Evolutionary conservation across 306 rosid genomes (phyloP).

Genomic region (Acacia confusa): DNA sequence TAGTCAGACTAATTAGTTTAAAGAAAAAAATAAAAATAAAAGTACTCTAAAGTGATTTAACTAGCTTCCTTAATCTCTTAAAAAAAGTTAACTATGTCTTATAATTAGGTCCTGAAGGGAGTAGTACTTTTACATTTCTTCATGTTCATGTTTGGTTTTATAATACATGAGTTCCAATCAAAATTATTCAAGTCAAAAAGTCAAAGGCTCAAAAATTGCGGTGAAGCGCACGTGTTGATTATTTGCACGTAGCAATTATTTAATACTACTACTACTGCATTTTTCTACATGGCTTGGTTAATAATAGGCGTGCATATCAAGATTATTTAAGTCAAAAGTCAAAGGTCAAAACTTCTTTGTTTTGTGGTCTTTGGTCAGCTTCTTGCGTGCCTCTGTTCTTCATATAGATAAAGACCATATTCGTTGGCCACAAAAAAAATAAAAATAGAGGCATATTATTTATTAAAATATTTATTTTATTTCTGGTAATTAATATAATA

Average conservation of each 20-base stretch:
- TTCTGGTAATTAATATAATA: not conserved
- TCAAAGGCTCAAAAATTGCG: not conserved
- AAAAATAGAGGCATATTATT: not conserved
- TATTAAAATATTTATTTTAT: not conserved
- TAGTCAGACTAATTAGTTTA: too few relatives aligned
- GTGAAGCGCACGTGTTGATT: slow-evolving; percentile 46
- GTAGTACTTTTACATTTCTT: not conserved
- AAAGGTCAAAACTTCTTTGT: slow-evolving; percentile 14
- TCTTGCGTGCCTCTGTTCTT: slow-evolving; percentile 4
- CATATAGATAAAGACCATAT: not conserved
- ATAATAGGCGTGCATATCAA: not conserved
- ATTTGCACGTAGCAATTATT: slow-evolving; percentile 31
- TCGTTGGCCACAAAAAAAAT: too few relatives aligned
- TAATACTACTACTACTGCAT: not conserved
- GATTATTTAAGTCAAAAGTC: slow-evolving; percentile 49
- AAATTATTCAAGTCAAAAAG: slow-evolving; percentile 34
- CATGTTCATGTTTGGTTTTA: not conserved
- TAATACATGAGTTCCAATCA: not conserved
- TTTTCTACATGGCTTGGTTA: not conserved
- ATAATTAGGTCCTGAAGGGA: too few relatives aligned
- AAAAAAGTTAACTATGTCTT: too few relatives aligned
- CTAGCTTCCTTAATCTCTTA: too few relatives aligned
- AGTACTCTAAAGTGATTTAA: too few relatives aligned
- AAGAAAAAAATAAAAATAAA: too few relatives aligned
- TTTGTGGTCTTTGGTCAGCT: slow-evolving; percentile 50